phyloP scores from a whole-genome alignment of 768 basidiomycete species.

The Filobasidium floriforme region DNA sequence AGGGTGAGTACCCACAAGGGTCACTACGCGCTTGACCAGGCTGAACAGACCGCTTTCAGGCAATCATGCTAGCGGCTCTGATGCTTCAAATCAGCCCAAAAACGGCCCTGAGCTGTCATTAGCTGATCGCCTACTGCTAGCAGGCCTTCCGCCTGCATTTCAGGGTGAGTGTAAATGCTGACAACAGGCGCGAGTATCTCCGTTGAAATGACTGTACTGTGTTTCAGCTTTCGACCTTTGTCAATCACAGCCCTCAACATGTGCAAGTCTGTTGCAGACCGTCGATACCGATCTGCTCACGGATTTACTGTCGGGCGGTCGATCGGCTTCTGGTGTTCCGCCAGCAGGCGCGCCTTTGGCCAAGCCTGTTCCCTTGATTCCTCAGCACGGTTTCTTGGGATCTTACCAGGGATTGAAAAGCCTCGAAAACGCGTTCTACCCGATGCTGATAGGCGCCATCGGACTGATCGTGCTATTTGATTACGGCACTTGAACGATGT shows the following conservation, averaged over 20 bases:
- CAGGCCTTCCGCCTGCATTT: slow-evolving; percentile 11
- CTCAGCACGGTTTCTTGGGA: slow-evolving; percentile 16
- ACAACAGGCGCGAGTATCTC: too few species aligned
- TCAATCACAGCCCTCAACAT: too few species aligned
- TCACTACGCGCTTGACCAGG: too few species aligned
- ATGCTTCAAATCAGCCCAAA: background rate
- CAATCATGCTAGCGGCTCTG: too few species aligned
- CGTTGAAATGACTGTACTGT: too few species aligned
- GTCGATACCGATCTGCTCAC: too few species aligned
- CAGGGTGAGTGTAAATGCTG: background rate
- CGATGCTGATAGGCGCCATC: slow-evolving; percentile 41
- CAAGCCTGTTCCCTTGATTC: slow-evolving; percentile 20
- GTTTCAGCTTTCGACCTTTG: too few species aligned
- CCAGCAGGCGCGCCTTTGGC: slow-evolving; percentile 6
- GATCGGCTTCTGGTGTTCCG: too few species aligned
- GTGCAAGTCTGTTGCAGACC: too few species aligned
- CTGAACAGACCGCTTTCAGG: too few species aligned
- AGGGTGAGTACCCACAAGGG: background rate
- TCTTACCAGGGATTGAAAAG: slow-evolving; percentile 23
- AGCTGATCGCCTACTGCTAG: slow-evolving; percentile 13
- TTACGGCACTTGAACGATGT: slow-evolving; percentile 30
- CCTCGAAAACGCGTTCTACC: slow-evolving; percentile 42
- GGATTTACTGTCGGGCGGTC: too few species aligned
- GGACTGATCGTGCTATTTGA: slow-evolving; percentile 42
- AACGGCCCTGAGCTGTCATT: slow-evolving; percentile 9